A percentile compares a stretch with the other conserved stretches of the same genome.
These are phyloP conservation scores for Orbilia oligospora DNA, from an alignment of 2,329 filamentous ascomycete genomes.

Conservation along the genomic window DNA sequence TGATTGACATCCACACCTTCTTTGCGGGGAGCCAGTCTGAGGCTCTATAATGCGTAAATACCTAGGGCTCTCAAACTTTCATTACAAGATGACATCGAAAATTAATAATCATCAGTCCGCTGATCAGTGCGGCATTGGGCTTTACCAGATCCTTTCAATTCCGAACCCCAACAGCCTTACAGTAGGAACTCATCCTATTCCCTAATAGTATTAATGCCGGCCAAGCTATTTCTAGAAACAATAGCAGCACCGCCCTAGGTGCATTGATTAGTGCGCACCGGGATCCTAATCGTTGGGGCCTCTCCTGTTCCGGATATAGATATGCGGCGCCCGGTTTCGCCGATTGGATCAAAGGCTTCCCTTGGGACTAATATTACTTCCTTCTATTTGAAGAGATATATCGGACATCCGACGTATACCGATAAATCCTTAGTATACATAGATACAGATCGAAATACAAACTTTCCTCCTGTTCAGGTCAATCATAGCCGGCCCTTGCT, in stretches of 20 bases:
- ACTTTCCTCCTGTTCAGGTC: slow-evolving; percentile 19
- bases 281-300: background rate
- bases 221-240: background rate
- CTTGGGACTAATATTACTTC: slow-evolving; percentile 29
- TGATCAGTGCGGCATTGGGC: background rate
- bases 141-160: background rate
- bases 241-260: background rate
- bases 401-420: slow-evolving; percentile 14
- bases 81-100: background rate
- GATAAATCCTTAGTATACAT: slow-evolving; percentile 10
- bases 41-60: background rate
- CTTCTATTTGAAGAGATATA: slow-evolving; percentile 37
- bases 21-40: background rate
- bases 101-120: background rate
- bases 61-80: background rate
- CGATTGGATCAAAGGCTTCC: slow-evolving; percentile 31
- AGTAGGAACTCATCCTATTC: background rate
- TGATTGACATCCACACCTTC: slow-evolving; percentile 11
- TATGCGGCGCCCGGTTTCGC: slow-evolving; percentile 43
- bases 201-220: background rate
- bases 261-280: background rate
- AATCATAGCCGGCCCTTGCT: slow-evolving; percentile 20
- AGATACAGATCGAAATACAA: background rate
- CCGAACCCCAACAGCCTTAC: background rate
- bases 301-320: slow-evolving; percentile 20